Base-by-base conservation (phyloP, 306 rosid genomes). In the Vachellia pachyceras region DNA sequence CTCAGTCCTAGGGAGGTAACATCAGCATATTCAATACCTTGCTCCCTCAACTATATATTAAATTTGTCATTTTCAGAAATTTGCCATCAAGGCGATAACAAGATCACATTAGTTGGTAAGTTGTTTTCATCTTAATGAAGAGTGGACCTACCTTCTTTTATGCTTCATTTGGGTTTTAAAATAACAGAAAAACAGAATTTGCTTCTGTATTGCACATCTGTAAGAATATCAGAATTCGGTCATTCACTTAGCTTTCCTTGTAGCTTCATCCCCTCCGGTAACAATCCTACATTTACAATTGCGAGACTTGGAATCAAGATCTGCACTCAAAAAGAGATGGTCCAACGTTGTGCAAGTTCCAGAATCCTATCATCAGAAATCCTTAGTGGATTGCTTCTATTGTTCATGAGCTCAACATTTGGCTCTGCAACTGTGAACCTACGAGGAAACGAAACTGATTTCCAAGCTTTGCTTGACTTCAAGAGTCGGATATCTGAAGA, bases 381-480 rank as follows among this genome's bases (percentile, higher is more conserved):
- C 67, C 77, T 76, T 25, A 57, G 23, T 77, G 72, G 72, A 12
- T 78, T 60, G 39, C 55, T 87, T 46, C 36, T 75, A 15, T 20
- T 74, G 52, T 52, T 55, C 61, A 14, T 72, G 76, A 72, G 78
- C 69, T 39, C 72, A 58, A 68, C 35, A 37, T 76, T 72, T 23
- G 12, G 61, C 6, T 58, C 37, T 14, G 65, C 75, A 54, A 63
- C 58, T 20, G 10, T 81, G 35, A 5, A 41, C 20, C 0, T n/a
- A 1, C 46, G 12, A 5, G 78, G 84, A 70, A 72, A 80, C 55
- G 78, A 69, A 67, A 77, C 92, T 39, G 87, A 84, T 44, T 40
- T 76, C 1, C 44, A 77, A 11, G 76, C 90, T 29, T 58, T 89
- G 45, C 82, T 87, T 15, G 69, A 89, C 45, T 73, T 89, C 54